A percentile compares a stretch with the other conserved stretches of the same genome.
These are phyloP conservation scores for Ascoidea asiatica DNA, from an alignment of 805 yeast species.

Conservation along the genomic window DNA sequence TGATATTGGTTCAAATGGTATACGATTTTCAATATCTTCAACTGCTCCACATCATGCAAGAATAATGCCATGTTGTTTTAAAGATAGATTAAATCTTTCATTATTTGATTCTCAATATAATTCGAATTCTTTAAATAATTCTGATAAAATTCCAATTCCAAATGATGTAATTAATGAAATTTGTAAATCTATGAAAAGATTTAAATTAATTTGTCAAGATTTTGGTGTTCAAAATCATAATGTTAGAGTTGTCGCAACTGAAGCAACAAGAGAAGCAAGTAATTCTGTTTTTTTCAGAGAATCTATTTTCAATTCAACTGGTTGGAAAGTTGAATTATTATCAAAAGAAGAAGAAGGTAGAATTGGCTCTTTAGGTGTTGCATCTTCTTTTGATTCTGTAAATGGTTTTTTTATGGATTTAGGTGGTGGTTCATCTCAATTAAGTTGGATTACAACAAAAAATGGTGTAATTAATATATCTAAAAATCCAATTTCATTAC, in stretches of 20 bases:
- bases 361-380: constrained; percentile 61
- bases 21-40: constrained; percentile 60
- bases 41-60: constrained; percentile 58
- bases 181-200: constrained; percentile 49
- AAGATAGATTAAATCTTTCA: constrained; percentile 60
- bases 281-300: constrained; percentile 46
- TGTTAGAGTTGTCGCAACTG: constrained; percentile 60
- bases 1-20: constrained; percentile 68
- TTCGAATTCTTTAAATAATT: constrained; percentile 16
- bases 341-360: constrained; percentile 53
- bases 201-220: constrained; percentile 56
- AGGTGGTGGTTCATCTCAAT: constrained; percentile 59
- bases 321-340: constrained; percentile 51
- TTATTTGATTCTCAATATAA: constrained; percentile 47
- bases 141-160: constrained; percentile 39
- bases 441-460: constrained; percentile 53
- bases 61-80: constrained; percentile 66
- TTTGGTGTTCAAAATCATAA: constrained; percentile 49
- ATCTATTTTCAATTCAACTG: constrained; percentile 42
- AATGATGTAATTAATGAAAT: constrained; percentile 44
- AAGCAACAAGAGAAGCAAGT: constrained; percentile 58
- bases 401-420: constrained; percentile 61
- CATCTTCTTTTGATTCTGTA: constrained; percentile 54
- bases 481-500: constrained; percentile 45
- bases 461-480: constrained; percentile 44